These are phyloP conservation scores for Trichocomaceae sp. DNA, from an alignment of 2,329 filamentous ascomycete species.

Conservation along the genomic window DNA sequence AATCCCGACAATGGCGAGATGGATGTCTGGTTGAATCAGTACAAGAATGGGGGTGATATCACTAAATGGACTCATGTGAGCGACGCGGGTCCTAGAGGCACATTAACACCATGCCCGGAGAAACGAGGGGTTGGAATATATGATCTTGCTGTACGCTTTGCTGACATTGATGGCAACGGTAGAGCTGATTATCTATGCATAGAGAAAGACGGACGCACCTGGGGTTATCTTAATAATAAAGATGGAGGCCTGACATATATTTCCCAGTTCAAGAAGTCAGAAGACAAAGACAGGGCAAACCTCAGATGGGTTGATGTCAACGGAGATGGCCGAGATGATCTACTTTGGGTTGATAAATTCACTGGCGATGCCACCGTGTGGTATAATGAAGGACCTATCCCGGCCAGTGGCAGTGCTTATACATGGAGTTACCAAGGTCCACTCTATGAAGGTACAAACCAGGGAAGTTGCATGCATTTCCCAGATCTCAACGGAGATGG, in stretches of 20 bases:
- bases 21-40: constrained; percentile 4
- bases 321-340: constrained; percentile 17
- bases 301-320: constrained; percentile 36
- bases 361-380: neutral
- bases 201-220: constrained; percentile 21
- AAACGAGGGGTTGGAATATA: constrained; percentile 1
- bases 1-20: constrained; percentile 18
- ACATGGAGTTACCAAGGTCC: neutral
- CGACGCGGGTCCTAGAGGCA: neutral
- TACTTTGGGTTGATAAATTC: neutral
- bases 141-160: constrained; percentile 1
- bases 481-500: neutral
- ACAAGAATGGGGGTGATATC: neutral
- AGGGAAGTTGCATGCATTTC: neutral
- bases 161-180: constrained; percentile 18
- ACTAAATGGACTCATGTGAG: neutral
- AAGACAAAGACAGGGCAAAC: constrained; percentile 31
- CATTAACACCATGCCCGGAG: neutral
- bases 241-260: constrained; percentile 13
- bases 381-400: neutral
- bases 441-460: neutral
- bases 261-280: constrained; percentile 26
- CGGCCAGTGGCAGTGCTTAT: neutral
- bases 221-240: constrained; percentile 21
- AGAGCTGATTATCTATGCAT: constrained; percentile 31